Evolutionary conservation across 768 basidiomycete species (phyloP), one percentile per base, ranked within the genome.

Genomic region (Sistotremastrum niveocremeum): DNA sequence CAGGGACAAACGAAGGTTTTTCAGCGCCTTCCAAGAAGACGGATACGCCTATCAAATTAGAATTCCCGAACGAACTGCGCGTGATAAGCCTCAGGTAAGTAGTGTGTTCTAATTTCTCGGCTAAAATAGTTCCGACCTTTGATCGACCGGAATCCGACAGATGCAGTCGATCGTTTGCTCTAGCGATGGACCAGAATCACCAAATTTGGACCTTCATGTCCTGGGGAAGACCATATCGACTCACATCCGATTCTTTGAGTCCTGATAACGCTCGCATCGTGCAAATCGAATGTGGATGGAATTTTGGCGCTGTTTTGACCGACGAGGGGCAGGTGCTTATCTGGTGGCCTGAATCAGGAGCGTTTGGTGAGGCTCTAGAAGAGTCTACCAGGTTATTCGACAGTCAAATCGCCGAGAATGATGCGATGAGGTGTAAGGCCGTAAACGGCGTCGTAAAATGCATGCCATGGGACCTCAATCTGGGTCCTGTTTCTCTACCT

Each of bases 261-360:
- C 56, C 66, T 2, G 60, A 75, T 29, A 62, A 79, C 33, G 64
- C 62, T 3, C 72, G 20, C 20, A 20, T 79, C 37, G 51, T 60
- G 2, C 57, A 60, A n/a, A 70, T 87, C 35, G 81, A 81, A 57
- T 81, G 84, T 53, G 88, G 89, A 38, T 91, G 89, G 89, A 49
- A 56, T 9, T 85, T 83, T 60, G 81, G 81, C n/a, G 73, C 78
- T 7, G 66, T 81, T 32, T 76, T 94, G 54, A 83, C 80, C 6
- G 66, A 70, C 49, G 67, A 71, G n/a, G 84, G 86, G 2, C 73
- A 78, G 41, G 78, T 84, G 39, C 75, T 78, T 50, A 76, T 82
- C 4, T 86, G 79, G 76, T 88, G 80, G 78, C 84, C 82, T 3
- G 67, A 69, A 47, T 57, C 60, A 4, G 76, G 72, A 3, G 55